phyloP scores from a whole-genome alignment of 768 basidiomycete genomes.

The Wakefieldia striispora region DNA sequence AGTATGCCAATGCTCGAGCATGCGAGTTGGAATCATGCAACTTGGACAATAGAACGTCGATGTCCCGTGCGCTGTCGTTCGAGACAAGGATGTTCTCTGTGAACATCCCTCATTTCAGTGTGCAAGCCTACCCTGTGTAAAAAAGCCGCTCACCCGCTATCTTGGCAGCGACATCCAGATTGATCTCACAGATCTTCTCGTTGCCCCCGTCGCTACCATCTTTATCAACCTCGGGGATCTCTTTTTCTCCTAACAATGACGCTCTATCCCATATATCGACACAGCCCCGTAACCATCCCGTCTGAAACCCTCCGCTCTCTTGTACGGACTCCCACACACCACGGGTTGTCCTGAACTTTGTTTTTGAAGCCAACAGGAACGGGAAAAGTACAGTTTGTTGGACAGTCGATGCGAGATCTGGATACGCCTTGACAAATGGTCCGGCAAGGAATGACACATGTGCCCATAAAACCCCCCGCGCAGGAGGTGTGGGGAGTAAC shows the following conservation, averaged over 20 bases:
- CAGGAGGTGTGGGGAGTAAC: conserved; percentile 38
- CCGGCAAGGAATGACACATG: conserved; percentile 58
- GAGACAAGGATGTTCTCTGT: conserved; percentile 67
- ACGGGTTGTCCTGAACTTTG: conserved; percentile 61
- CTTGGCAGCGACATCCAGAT: conserved; percentile 52
- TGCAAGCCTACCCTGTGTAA: background rate
- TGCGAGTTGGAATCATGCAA: conserved; percentile 50
- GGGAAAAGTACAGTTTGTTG: conserved; percentile 66
- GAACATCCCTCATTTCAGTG: background rate
- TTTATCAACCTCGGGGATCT: conserved; percentile 28
- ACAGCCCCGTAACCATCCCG: conserved; percentile 54
- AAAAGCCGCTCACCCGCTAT: conserved; percentile 57
- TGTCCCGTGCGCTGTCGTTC: conserved; percentile 39
- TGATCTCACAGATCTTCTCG: conserved; percentile 50
- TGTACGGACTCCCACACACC: conserved; percentile 71
- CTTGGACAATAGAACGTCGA: conserved; percentile 50
- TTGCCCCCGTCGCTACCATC: conserved; percentile 32
- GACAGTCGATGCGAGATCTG: conserved; percentile 30
- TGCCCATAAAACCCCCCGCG: conserved; percentile 49
- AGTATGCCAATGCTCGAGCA: conserved; percentile 54
- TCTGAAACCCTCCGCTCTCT: conserved; percentile 31
- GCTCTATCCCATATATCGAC: conserved; percentile 37
- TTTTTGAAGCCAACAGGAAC: conserved; percentile 69
- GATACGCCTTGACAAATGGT: conserved; percentile 38
- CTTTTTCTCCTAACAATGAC: conserved; percentile 26